phyloP scores from a whole-genome alignment of 1,139 yeast genomes.

The Nematodospora anomalae region DNA sequence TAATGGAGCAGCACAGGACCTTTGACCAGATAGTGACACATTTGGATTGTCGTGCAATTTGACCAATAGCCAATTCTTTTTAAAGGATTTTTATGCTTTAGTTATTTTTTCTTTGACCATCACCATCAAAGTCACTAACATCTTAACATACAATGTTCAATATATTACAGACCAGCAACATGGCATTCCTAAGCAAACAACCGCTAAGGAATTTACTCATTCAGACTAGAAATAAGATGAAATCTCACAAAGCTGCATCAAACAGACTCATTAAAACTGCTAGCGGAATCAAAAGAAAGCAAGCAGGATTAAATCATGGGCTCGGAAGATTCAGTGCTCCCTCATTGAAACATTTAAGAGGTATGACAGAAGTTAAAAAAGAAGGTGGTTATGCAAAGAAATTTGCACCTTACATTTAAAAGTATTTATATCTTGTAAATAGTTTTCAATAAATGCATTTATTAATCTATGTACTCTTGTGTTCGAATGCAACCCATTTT shows the following conservation, averaged over 20 bases:
- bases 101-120: neutral
- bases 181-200: neutral
- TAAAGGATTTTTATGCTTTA: neutral
- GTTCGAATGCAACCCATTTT: conserved; percentile 52
- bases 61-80: neutral
- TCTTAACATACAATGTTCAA: conserved; percentile 1
- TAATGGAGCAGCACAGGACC: no score
- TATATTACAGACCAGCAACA: neutral
- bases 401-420: conserved; percentile 10
- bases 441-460: conserved; percentile 6
- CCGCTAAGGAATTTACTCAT: neutral
- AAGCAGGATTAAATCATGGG: conserved; percentile 90
- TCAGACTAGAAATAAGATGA: conserved; percentile 53
- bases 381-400: conserved; percentile 56
- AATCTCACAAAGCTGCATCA: conserved; percentile 76
- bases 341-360: conserved; percentile 61
- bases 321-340: conserved; percentile 82
- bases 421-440: conserved; percentile 7
- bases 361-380: conserved; percentile 56
- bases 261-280: conserved; percentile 79
- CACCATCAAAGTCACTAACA: neutral
- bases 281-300: conserved; percentile 54
- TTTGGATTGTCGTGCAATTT: neutral
- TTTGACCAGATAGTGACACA: no score
- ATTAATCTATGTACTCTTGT: conserved; percentile 9